These are phyloP conservation scores for Plectosphaerella sp. DNA, from an alignment of 2,329 filamentous ascomycete species.

Conservation along the genomic window DNA sequence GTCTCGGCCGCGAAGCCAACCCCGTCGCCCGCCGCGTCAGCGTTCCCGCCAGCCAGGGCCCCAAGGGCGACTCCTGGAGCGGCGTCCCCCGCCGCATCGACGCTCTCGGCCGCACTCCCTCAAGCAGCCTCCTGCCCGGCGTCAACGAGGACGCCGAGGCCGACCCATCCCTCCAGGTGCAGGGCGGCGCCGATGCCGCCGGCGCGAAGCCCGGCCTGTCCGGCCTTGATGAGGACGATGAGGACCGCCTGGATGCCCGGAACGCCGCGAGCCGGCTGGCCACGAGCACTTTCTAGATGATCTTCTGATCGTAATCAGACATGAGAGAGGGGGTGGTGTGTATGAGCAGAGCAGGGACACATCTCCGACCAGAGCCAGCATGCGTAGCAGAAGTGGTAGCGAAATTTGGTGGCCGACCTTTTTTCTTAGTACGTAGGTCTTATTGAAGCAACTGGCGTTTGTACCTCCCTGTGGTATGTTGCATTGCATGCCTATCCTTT, in stretches of 20 bases:
- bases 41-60: constrained; percentile 84
- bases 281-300: constrained; percentile 82
- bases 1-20: constrained; percentile 84
- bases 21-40: constrained; percentile 69
- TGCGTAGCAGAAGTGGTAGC: too few relatives aligned
- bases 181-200: constrained; percentile 30
- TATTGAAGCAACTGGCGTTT: too few relatives aligned
- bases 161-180: constrained; percentile 32
- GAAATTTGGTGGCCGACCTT: too few relatives aligned
- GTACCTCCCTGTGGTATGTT: too few relatives aligned
- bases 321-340: background rate
- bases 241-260: constrained; percentile 89
- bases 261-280: constrained; percentile 93
- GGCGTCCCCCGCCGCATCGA: constrained; percentile 83
- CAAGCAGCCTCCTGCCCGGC: constrained; percentile 64
- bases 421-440: too few relatives aligned
- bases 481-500: too few relatives aligned
- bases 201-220: constrained; percentile 44
- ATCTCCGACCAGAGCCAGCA: too few relatives aligned
- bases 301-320: background rate
- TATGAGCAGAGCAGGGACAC: background rate
- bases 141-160: constrained; percentile 57
- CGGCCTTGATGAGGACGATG: constrained; percentile 77
- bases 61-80: constrained; percentile 97
- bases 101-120: constrained; percentile 71